Evolutionary conservation across 2,329 filamentous ascomycete species (phyloP).

Genomic region (Fusarium caatingaense): DNA sequence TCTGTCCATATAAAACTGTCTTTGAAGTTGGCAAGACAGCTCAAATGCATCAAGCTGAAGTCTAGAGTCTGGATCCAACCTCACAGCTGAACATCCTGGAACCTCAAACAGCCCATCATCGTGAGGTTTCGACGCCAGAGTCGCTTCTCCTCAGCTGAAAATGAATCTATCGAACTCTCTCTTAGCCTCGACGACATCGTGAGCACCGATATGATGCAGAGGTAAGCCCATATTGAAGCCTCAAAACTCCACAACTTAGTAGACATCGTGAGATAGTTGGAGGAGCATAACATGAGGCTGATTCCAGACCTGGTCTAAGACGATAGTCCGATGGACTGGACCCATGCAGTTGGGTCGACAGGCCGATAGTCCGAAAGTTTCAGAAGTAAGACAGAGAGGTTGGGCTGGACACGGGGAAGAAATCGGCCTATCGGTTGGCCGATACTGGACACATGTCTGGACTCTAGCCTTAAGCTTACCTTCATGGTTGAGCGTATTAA

Average conservation of each 20-base stretch:
- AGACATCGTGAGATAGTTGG: not conserved
- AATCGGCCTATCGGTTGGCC: not conserved
- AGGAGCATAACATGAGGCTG: not conserved
- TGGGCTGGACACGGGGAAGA: not conserved
- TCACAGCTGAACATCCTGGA: not conserved
- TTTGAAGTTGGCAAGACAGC: not conserved
- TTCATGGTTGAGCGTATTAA: too few species aligned
- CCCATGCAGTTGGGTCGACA: not conserved
- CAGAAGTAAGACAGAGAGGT: not conserved
- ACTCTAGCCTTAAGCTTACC: not conserved
- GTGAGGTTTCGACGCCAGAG: not conserved
- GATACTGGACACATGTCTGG: not conserved
- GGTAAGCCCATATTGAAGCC: not conserved
- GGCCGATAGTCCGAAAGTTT: not conserved
- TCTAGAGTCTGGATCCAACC: not conserved
- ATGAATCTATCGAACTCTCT: constrained; percentile 31
- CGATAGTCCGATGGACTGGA: not conserved
- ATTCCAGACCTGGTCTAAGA: not conserved
- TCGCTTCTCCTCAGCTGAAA: not conserved
- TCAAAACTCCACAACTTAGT: not conserved
- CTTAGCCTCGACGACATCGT: not conserved
- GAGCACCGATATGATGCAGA: not conserved
- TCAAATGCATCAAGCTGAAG: not conserved
- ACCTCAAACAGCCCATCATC: not conserved
- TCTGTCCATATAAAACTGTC: accelerated